Evolutionary conservation across 1,284 basidiomycete genomes (phyloP), one percentile per base, ranked within the genome.

Genomic region (Cystobasidium pallidum): DNA sequence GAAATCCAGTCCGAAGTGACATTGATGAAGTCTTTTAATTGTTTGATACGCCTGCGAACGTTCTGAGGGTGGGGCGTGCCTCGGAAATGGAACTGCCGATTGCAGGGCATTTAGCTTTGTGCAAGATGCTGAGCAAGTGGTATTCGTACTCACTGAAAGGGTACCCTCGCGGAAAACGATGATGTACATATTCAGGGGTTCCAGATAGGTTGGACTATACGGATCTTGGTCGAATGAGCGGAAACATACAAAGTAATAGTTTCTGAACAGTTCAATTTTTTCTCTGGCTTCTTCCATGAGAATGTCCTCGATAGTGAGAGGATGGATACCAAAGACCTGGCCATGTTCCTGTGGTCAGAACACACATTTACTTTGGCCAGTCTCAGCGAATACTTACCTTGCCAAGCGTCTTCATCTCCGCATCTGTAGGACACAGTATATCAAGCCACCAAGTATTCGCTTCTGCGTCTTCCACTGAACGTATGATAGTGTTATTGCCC

Each of bases 1-100:
- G 94, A 98, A 78, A 99, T 99, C 96, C 96, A 99, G 83, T 99
- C 96, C 2, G 94, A 96, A 0, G 96, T 98, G 77, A 99, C 96
- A 75, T 88, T 91, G 82, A 99, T 99, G 83, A 98, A 99, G 84
- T 99, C 96, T 80, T 96, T 97, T 75, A 99, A 89, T 81, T 99
- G 96, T 83, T 98, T 98, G 81, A 99, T 99, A 39, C 96, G 91
- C 47, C 95, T 86, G 13, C 96, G 91, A 39, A 99, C 96, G 80
- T 96, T 98, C 79, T 97, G 94, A 1, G 96, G 94, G 79, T 99
- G 96, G 0, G 96, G 93, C 0, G 96, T 98, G 15, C 92, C 91
- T 39, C 92, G 86, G 86, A 97, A 99, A 82, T 99, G 96, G 86
- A 99, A 99, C 88, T 94, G 80, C 2, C 57, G 28, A 36, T 34